These are phyloP conservation scores for Trichoderma sp. DNA, from an alignment of 2,329 filamentous ascomycete genomes.

Conservation along the genomic window DNA sequence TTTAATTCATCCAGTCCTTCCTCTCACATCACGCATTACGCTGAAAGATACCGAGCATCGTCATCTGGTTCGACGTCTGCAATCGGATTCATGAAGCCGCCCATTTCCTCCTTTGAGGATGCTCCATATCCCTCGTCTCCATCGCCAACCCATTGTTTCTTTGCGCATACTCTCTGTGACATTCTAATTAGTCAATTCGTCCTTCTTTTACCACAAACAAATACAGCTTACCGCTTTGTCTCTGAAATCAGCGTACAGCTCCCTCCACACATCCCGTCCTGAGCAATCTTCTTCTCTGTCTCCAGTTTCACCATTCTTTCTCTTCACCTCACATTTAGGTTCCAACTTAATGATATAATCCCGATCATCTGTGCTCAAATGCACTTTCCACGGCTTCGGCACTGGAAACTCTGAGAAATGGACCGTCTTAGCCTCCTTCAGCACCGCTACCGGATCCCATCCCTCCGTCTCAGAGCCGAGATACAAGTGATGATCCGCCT, in stretches of 20 bases:
- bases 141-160: neutral
- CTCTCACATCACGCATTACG: neutral
- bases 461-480: constrained; percentile 42
- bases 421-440: constrained; percentile 42
- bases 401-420: constrained; percentile 26
- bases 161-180: neutral
- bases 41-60: neutral
- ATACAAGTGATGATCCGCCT: constrained; percentile 45
- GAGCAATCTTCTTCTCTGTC: constrained; percentile 18
- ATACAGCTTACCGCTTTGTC: constrained; percentile 7
- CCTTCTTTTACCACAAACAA: neutral
- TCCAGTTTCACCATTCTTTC: neutral
- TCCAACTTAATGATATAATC: neutral
- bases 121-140: neutral
- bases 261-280: constrained; percentile 19
- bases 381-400: constrained; percentile 23
- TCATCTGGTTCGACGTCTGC: neutral
- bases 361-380: constrained; percentile 6
- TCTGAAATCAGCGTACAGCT: constrained; percentile 23
- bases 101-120: neutral
- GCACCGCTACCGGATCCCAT: constrained; percentile 55
- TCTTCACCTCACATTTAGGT: neutral
- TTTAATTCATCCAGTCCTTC: neutral
- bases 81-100: neutral
- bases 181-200: neutral